Conservation (phyloP, 2,329 filamentous ascomycete genomes). For the Alternaria gansuensis region DNA sequence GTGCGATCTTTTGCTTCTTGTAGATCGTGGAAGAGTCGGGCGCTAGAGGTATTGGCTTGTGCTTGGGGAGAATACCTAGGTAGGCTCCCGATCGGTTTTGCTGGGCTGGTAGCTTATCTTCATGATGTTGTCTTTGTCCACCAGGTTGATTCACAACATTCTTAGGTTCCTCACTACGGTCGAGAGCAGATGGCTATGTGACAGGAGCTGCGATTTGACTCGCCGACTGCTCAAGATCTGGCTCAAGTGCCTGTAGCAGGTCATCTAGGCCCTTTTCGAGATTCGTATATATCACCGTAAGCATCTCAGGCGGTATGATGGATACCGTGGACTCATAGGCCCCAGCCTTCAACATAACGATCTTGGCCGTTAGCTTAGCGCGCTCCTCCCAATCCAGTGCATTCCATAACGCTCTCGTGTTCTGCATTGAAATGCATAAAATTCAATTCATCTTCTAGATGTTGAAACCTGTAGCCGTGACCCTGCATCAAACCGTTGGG, state of each 20-base stretch:
- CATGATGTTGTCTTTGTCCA: not conserved
- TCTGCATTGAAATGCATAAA: no score
- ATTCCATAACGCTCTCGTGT: no score
- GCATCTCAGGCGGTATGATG: not conserved
- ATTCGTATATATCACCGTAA: not conserved
- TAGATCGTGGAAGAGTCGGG: not conserved
- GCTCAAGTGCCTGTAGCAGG: not conserved
- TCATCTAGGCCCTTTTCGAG: not conserved
- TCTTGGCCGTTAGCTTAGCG: not conserved
- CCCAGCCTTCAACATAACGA: slow-evolving; percentile 3
- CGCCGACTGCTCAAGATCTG: not conserved
- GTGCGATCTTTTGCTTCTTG: not conserved
- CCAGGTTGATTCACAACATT: not conserved
- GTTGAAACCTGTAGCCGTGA: no score
- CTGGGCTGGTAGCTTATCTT: not conserved
- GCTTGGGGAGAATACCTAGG: not conserved
- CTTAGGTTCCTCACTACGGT: not conserved
- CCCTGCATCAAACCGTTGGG: no score
- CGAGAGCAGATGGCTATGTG: not conserved
- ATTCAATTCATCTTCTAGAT: no score
- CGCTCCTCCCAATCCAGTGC: not conserved
- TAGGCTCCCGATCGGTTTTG: no score
- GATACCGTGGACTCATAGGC: not conserved
- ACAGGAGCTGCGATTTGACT: not conserved
- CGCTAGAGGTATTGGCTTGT: not conserved